Base-by-base conservation (phyloP, 805 yeast genomes). In the Grigorovia transvaalensis region DNA sequence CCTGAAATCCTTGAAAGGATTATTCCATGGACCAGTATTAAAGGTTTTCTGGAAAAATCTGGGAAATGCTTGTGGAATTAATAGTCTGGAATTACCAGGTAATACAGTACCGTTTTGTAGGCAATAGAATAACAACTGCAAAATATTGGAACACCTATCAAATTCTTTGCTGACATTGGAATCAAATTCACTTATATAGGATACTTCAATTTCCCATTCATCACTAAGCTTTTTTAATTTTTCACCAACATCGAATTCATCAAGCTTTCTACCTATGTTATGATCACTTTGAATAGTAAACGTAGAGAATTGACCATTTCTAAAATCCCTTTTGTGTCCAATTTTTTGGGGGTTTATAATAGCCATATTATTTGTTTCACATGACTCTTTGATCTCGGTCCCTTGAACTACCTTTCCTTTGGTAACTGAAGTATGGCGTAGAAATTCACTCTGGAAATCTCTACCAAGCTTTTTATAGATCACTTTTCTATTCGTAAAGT, bases 21-120 rank as follows among this genome's bases (percentile, higher is more conserved):
- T 84, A 46, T 78, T 75, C 84, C 89, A 85, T 54, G 82, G 81
- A n/a, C 90, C 91, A 17, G 88, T 91, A 57, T 81, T 81, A 63
- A 81, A 85, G 51, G 77, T 79, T 30, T 81, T 80, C 44, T 76
- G 72, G n/a, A 85, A 67, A 58, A 85, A 82, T 54, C 93, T 72
- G 9, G 93, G 89, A 55, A 81, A 79, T 1, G 82, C 68, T 61
- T 84, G 84, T 0, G 91, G 93, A 42, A 83, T 51, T 4, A 52
- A 44, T n/a, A 46, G 38, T 2, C 49, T 45, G 29, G 55, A 52
- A 5, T 50, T 44, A 38, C 56, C 54, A 44, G 54, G 56, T 40
- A 59, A 50, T 13, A 51, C 63, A 45, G 53, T 57, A 18, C 48
- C 50, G 47, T 57, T 50, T 19, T 45, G 62, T 57, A 56, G 59